These are phyloP conservation scores for Neurospora pannonica DNA, from an alignment of 495 filamentous ascomycete genomes.

Conservation along the genomic window DNA sequence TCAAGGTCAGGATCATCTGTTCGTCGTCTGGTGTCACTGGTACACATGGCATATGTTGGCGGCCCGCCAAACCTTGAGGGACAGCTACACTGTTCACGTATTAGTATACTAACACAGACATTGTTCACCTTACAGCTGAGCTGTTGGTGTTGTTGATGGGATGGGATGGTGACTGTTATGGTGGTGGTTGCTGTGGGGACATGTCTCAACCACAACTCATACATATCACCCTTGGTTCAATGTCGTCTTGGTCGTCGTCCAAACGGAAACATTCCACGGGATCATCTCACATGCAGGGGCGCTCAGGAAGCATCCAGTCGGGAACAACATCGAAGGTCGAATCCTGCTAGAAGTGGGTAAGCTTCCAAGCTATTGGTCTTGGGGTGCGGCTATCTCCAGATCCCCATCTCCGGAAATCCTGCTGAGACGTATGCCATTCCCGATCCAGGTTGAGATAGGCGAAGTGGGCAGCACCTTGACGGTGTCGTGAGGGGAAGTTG, in stretches of 20 bases:
- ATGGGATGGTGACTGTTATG: neutral
- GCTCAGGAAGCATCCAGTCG: neutral
- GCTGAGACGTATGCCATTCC: neutral
- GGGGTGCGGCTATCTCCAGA: neutral
- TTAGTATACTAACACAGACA: neutral
- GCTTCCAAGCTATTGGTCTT: neutral
- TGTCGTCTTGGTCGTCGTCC: neutral
- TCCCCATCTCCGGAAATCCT: neutral
- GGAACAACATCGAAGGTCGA: neutral
- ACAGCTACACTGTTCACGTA: neutral
- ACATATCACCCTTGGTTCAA: neutral
- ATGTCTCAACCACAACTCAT: neutral
- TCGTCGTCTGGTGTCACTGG: neutral
- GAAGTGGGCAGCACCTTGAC: neutral
- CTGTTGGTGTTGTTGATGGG: neutral
- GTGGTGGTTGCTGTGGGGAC: neutral
- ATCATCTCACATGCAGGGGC: neutral
- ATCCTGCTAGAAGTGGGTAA: neutral
- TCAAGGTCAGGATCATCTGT: neutral
- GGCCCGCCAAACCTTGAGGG: neutral
- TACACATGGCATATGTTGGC: neutral
- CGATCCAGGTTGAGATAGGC: neutral
- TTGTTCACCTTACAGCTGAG: neutral
- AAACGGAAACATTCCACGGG: neutral
- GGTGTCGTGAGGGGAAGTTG: neutral